These are phyloP conservation scores for Candida pseudoglaebosa DNA, from an alignment of 805 yeast genomes.

Conservation along the genomic window DNA sequence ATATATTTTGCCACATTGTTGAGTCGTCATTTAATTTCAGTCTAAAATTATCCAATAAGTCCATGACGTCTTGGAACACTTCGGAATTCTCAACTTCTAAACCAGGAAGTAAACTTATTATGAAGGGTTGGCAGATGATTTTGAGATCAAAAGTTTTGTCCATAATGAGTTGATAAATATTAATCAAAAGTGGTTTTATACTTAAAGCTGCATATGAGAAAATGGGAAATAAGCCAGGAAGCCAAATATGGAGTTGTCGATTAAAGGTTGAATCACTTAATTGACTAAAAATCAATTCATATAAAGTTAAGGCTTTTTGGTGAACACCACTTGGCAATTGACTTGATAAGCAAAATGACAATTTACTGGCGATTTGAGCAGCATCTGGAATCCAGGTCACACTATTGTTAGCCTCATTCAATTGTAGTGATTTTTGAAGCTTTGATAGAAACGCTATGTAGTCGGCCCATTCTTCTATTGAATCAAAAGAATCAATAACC, in stretches of 20 bases:
- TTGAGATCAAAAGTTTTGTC: conserved; percentile 41
- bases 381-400: conserved; percentile 60
- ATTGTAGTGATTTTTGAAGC: conserved; percentile 63
- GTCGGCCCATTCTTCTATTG: conserved; percentile 96
- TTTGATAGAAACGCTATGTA: conserved; percentile 85
- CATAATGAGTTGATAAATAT: conserved; percentile 49
- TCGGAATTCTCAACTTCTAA: conserved; percentile 92
- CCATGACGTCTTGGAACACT: conserved; percentile 58
- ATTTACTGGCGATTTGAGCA: conserved; percentile 59
- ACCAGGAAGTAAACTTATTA: conserved; percentile 77
- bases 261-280: conserved; percentile 56
- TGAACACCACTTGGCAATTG: conserved; percentile 94
- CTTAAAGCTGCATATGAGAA: conserved; percentile 86
- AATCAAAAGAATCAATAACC: conserved; percentile 70
- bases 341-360: conserved; percentile 78
- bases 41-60: conserved; percentile 58
- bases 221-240: conserved; percentile 88
- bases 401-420: conserved; percentile 20
- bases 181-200: conserved; percentile 74
- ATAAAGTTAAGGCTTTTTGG: conserved; percentile 77
- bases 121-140: conserved; percentile 60
- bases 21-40: conserved; percentile 56
- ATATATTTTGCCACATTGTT: conserved; percentile 84
- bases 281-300: conserved; percentile 62
- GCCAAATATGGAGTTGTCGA: conserved; percentile 65